These are phyloP conservation scores for Wickerhamiella spandovensis DNA, from an alignment of 805 yeast species.

Conservation along the genomic window DNA sequence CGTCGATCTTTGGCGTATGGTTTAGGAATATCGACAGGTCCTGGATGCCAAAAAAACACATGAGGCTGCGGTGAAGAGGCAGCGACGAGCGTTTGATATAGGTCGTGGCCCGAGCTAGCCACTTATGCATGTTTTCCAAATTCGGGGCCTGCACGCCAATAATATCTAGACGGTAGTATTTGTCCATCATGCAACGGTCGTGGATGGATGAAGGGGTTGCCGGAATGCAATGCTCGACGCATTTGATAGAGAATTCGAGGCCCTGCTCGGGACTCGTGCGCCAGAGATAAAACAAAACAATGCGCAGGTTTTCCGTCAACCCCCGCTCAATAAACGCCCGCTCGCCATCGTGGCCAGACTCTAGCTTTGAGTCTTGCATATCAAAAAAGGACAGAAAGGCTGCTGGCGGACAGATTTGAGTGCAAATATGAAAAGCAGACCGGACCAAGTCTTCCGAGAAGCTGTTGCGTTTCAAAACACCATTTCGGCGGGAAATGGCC, in stretches of 20 bases:
- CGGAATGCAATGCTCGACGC: background rate
- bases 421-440: background rate
- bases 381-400: background rate
- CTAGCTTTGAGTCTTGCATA: background rate
- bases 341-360: background rate
- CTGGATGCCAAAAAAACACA: background rate
- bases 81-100: background rate
- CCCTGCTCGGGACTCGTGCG: background rate
- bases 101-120: background rate
- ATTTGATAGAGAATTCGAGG: background rate
- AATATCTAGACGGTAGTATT: conserved; percentile 1
- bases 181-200: background rate
- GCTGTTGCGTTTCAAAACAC: background rate
- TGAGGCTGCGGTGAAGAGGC: background rate
- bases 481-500: background rate
- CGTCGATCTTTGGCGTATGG: background rate
- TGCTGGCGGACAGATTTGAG: background rate
- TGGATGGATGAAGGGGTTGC: background rate
- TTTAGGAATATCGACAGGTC: background rate
- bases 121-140: background rate
- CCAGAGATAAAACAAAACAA: background rate
- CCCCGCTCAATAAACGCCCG: background rate
- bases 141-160: background rate
- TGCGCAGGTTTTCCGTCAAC: background rate
- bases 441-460: background rate